A percentile compares a stretch with the other conserved stretches of the same genome.
These are phyloP conservation scores for Drosera capensis DNA, from an alignment of 148 eudicot species.

Conservation along the genomic window DNA sequence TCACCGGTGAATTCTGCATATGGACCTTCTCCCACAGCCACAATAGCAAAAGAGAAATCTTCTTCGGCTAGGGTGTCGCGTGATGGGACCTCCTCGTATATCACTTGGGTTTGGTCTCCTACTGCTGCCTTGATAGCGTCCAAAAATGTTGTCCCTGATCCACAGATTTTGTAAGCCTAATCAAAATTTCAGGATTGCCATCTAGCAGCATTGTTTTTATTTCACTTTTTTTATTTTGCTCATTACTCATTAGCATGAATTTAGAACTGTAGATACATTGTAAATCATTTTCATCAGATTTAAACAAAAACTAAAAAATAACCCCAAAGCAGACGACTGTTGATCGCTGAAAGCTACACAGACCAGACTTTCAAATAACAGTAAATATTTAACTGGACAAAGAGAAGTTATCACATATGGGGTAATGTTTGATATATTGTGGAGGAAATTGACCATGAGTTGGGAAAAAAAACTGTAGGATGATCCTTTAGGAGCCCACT, in stretches of 20 bases:
- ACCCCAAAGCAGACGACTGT: neutral
- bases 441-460: neutral
- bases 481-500: neutral
- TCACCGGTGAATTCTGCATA: slow-evolving; percentile 76
- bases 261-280: neutral
- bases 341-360: neutral
- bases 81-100: slow-evolving; percentile 52
- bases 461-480: neutral
- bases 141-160: slow-evolving; percentile 71
- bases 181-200: neutral
- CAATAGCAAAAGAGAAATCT: slow-evolving; percentile 59
- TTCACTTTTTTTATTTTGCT: no score
- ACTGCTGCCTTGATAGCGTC: slow-evolving; percentile 52
- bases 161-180: slow-evolving; percentile 1
- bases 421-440: neutral
- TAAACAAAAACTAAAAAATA: neutral
- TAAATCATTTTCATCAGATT: neutral
- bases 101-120: slow-evolving; percentile 43
- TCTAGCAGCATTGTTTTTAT: neutral
- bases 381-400: neutral
- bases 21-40: slow-evolving; percentile 78
- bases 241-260: no score
- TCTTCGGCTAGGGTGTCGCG: slow-evolving; percentile 37
- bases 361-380: neutral
- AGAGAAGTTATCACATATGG: neutral